These are phyloP conservation scores for Populus trichocarpa DNA, from an alignment of 441 rosid species.

Conservation along the genomic window DNA sequence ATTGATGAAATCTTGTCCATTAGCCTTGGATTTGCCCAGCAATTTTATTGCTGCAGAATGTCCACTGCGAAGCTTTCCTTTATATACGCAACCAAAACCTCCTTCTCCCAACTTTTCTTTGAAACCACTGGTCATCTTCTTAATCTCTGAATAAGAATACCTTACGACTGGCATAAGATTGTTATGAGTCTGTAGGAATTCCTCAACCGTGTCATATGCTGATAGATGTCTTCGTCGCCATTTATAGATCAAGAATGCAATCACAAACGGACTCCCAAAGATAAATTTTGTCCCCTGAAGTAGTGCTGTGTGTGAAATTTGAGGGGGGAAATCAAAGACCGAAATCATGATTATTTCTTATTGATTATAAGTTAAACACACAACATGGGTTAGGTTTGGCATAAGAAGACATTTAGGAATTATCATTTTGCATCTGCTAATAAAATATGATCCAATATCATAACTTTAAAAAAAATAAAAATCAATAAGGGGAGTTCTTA, in stretches of 20 bases:
- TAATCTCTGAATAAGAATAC: background rate
- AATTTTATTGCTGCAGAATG: background rate
- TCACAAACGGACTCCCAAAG: background rate
- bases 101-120: background rate
- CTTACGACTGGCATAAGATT: background rate
- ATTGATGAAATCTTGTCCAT: conserved; percentile 9
- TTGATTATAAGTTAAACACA: too few species aligned
- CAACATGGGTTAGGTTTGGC: too few species aligned
- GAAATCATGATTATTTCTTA: too few species aligned
- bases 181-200: conserved; percentile 3
- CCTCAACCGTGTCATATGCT: background rate
- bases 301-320: too few species aligned
- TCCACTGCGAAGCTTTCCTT: background rate
- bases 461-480: too few species aligned
- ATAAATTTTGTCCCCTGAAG: background rate
- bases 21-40: background rate
- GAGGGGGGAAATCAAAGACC: too few species aligned
- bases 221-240: conserved; percentile 16
- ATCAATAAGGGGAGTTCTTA: background rate
- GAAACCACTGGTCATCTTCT: background rate
- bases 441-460: background rate
- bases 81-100: background rate
- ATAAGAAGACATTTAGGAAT: too few species aligned
- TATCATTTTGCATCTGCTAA: background rate
- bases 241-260: conserved; percentile 6